Percentiles rank a stretch among this genome's conserved stretches.
phyloP scores from a whole-genome alignment of 2,329 filamentous ascomycete genomes.

The Aspergillus aculeatus region DNA sequence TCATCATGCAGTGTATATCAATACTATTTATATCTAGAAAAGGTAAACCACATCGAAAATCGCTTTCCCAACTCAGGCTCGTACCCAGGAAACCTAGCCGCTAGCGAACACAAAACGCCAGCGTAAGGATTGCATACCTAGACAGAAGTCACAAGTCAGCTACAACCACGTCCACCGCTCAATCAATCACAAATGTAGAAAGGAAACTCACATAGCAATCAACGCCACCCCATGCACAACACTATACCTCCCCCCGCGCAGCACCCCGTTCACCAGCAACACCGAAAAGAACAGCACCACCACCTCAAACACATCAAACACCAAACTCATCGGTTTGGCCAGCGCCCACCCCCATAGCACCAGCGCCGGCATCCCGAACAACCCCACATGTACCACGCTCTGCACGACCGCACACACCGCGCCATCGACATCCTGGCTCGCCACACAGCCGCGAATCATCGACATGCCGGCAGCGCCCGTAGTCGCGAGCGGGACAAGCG shows the following conservation, averaged over 20 bases:
- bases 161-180: not conserved
- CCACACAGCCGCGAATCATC: constrained; percentile 64
- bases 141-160: not conserved
- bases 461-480: constrained; percentile 74
- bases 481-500: constrained; percentile 70
- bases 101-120: constrained; percentile 14
- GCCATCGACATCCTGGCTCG: constrained; percentile 59
- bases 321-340: constrained; percentile 65
- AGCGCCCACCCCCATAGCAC: constrained; percentile 73
- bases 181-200: no score
- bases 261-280: constrained; percentile 64
- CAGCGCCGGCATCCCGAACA: constrained; percentile 70
- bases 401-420: constrained; percentile 73
- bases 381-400: constrained; percentile 71
- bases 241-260: constrained; percentile 72
- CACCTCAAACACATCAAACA: constrained; percentile 72
- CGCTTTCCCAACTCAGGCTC: no score
- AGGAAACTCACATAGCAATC: constrained; percentile 39
- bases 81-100: not conserved
- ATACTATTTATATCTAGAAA: no score
- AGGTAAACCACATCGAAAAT: no score
- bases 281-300: constrained; percentile 69
- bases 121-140: constrained; percentile 14
- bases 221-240: constrained; percentile 74
- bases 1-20: no score